A percentile compares a stretch with the other conserved stretches of the same genome.
These are phyloP conservation scores for Monosporascus sp. DNA, from an alignment of 2,329 filamentous ascomycete species.

Conservation along the genomic window DNA sequence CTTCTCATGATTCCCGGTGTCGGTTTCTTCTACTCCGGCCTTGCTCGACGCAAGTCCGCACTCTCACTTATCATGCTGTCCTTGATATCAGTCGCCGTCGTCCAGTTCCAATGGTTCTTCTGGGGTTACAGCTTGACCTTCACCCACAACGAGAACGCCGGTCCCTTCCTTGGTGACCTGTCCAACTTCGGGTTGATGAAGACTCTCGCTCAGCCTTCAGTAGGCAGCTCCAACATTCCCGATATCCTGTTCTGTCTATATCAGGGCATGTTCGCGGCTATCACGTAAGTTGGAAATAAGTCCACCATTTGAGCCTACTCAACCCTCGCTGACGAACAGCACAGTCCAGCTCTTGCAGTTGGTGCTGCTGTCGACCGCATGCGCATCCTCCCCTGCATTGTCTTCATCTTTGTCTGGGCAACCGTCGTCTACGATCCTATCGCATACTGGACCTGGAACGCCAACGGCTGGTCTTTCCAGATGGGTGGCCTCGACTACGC, in stretches of 20 bases:
- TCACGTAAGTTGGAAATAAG: slow-evolving; percentile 59
- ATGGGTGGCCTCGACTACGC: slow-evolving; percentile 70
- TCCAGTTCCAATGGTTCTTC: slow-evolving; percentile 92
- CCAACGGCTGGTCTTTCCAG: slow-evolving; percentile 63
- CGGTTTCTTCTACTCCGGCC: slow-evolving; percentile 90
- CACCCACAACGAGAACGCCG: slow-evolving; percentile 72
- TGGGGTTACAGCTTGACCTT: slow-evolving; percentile 89
- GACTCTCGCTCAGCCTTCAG: slow-evolving; percentile 69
- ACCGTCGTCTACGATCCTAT: slow-evolving; percentile 69
- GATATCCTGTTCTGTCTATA: slow-evolving; percentile 82
- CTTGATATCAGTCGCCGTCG: slow-evolving; percentile 72
- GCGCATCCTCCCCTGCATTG: slow-evolving; percentile 53
- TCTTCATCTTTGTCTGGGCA: slow-evolving; percentile 67
- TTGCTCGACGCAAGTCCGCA: slow-evolving; percentile 83
- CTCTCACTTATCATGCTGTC: slow-evolving; percentile 81
- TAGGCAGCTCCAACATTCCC: slow-evolving; percentile 65
- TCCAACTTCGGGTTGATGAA: slow-evolving; percentile 76
- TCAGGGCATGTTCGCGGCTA: slow-evolving; percentile 84
- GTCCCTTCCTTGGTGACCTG: slow-evolving; percentile 72
- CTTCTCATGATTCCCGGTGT: slow-evolving; percentile 91
- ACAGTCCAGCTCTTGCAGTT: slow-evolving; percentile 50
- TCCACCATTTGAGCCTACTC: not conserved
- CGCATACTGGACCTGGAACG: slow-evolving; percentile 75
- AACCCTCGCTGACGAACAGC: not conserved
- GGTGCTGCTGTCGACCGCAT: slow-evolving; percentile 57